phyloP scores from a whole-genome alignment of 805 yeast species.

The Blastobotrys robertii region DNA sequence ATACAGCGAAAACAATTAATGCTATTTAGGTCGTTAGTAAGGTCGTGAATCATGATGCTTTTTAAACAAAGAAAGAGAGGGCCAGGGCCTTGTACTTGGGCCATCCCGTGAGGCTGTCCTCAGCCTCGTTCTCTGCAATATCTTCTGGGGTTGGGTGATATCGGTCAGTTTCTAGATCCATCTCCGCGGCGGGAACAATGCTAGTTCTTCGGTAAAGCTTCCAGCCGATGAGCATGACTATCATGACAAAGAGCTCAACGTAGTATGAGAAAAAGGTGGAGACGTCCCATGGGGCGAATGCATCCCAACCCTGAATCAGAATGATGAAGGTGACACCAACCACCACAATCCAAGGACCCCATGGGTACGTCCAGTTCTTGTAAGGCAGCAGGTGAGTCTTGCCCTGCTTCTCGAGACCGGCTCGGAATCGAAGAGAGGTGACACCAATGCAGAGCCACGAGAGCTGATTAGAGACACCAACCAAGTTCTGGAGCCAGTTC shows the following conservation, averaged over 20 bases:
- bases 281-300: slow-evolving; percentile 56
- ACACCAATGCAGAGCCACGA: slow-evolving; percentile 52
- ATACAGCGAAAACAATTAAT: background rate
- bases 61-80: slow-evolving; percentile 8
- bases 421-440: slow-evolving; percentile 46
- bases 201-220: slow-evolving; percentile 54
- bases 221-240: slow-evolving; percentile 45
- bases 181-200: slow-evolving; percentile 53
- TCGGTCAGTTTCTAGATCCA: slow-evolving; percentile 76
- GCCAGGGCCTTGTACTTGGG: slow-evolving; percentile 1
- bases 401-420: slow-evolving; percentile 33
- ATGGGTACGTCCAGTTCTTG: slow-evolving; percentile 45
- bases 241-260: slow-evolving; percentile 50
- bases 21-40: background rate
- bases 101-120: slow-evolving; percentile 22
- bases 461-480: slow-evolving; percentile 55
- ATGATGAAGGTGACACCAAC: slow-evolving; percentile 38
- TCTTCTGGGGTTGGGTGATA: slow-evolving; percentile 45
- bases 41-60: background rate
- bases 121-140: slow-evolving; percentile 29
- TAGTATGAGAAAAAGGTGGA: slow-evolving; percentile 57
- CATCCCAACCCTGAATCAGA: slow-evolving; percentile 55
- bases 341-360: slow-evolving; percentile 40
- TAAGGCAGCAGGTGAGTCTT: slow-evolving; percentile 34
- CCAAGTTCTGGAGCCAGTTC: slow-evolving; percentile 43